A percentile compares a stretch with the other conserved stretches of the same genome.
Conservation (phyloP, 2,329 filamentous ascomycete genomes). For the Huntiella omanensis region DNA sequence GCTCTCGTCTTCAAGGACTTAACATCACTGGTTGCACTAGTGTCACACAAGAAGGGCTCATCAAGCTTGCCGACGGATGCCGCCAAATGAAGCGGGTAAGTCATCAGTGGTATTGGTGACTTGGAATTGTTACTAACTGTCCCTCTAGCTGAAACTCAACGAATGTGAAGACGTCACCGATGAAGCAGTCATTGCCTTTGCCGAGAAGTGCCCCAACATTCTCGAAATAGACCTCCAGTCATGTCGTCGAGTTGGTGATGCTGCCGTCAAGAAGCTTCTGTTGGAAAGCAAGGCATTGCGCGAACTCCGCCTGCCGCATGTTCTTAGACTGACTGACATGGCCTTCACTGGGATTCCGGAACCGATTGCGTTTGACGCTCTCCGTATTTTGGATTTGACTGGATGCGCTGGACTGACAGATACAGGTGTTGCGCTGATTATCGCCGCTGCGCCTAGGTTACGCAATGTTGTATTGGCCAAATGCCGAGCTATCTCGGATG, state of each 20-base stretch:
- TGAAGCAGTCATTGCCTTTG: constrained; percentile 65
- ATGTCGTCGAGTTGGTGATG: constrained; percentile 63
- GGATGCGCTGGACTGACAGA: constrained; percentile 74
- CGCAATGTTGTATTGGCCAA: constrained; percentile 90
- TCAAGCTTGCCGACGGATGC: constrained; percentile 63
- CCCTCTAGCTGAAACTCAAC: constrained; percentile 68
- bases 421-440: constrained; percentile 71
- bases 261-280: constrained; percentile 65
- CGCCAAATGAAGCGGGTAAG: constrained; percentile 69
- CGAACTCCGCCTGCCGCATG: constrained; percentile 73
- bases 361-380: constrained; percentile 56
- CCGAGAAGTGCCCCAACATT: constrained; percentile 73
- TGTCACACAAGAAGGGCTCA: constrained; percentile 73
- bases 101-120: constrained; percentile 29
- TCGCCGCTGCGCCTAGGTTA: constrained; percentile 66
- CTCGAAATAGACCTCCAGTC: constrained; percentile 91
- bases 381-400: constrained; percentile 85
- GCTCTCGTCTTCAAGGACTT: constrained; percentile 69
- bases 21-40: constrained; percentile 77
- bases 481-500: constrained; percentile 81
- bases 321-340: constrained; percentile 65
- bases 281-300: constrained; percentile 65
- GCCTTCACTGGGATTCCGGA: constrained; percentile 67
- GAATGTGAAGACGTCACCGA: constrained; percentile 75
- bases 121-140: constrained; percentile 34